A percentile compares a stretch with the other conserved stretches of the same genome.
phyloP scores from a whole-genome alignment of 2,329 filamentous ascomycete genomes.

The Diplodia mutila region DNA sequence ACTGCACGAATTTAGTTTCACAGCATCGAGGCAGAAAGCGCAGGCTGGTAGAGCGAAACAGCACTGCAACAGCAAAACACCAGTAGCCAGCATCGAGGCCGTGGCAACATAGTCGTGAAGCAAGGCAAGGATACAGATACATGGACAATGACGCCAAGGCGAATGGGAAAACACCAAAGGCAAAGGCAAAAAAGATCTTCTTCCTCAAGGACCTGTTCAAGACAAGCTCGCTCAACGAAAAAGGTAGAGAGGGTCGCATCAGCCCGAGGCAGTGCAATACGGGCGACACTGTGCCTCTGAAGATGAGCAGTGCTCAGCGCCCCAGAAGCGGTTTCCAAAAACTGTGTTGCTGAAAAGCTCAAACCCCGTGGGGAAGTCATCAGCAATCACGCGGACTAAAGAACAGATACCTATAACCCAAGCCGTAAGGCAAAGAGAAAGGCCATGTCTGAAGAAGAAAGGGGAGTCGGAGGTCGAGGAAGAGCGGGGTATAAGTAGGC shows the following conservation, averaged over 20 bases:
- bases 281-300: neutral
- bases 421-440: slow-evolving; percentile 12
- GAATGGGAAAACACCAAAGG: neutral
- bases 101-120: too few relatives aligned
- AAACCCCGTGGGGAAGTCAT: too few relatives aligned
- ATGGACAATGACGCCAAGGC: neutral
- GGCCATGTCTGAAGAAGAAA: slow-evolving; percentile 2
- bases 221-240: slow-evolving; percentile 10
- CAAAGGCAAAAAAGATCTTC: neutral
- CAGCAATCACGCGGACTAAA: too few relatives aligned
- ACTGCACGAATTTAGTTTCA: too few relatives aligned
- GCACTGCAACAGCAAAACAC: too few relatives aligned
- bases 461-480: neutral
- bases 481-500: slow-evolving; percentile 42
- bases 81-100: too few relatives aligned
- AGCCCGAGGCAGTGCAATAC: slow-evolving; percentile 5
- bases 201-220: slow-evolving; percentile 1
- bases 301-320: neutral
- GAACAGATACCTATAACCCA: neutral
- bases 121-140: neutral
- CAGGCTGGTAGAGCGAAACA: too few relatives aligned
- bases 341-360: too few relatives aligned
- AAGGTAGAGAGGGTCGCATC: neutral
- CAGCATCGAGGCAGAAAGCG: too few relatives aligned
- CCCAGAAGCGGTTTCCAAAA: neutral